A percentile compares a stretch with the other conserved stretches of the same genome.
These are phyloP conservation scores for Kwoniella heveanensis DNA, from an alignment of 768 basidiomycete genomes.

Conservation along the genomic window DNA sequence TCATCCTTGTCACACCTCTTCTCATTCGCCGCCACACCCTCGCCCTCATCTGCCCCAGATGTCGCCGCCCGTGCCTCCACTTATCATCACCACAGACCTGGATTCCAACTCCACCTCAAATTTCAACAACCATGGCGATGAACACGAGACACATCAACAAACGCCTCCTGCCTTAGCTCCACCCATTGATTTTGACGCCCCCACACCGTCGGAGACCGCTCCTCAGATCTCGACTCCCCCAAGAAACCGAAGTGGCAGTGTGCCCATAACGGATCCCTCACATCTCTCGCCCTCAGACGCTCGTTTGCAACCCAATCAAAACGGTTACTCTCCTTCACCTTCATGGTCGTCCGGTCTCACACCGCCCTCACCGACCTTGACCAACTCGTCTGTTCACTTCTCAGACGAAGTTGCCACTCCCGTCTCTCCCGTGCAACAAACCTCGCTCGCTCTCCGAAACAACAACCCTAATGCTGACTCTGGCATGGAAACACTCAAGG, in stretches of 20 bases:
- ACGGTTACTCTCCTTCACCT: conserved; percentile 29
- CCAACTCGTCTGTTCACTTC: conserved; percentile 45
- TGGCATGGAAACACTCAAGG: conserved; percentile 42
- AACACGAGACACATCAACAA: background rate
- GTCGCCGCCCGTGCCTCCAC: conserved; percentile 28
- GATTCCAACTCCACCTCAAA: conserved; percentile 15
- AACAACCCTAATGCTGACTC: conserved; percentile 48
- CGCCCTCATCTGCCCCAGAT: background rate
- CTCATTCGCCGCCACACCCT: background rate
- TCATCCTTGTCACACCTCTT: background rate
- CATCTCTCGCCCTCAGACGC: conserved; percentile 33
- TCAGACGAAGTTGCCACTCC: conserved; percentile 40
- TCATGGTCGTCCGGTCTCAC: conserved; percentile 36
- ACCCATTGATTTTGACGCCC: conserved; percentile 16
- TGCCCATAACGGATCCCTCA: conserved; percentile 12
- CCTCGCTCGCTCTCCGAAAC: conserved; percentile 49
- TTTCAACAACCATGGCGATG: conserved; percentile 10
- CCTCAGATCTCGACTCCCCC: conserved; percentile 21
- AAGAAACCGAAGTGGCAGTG: conserved; percentile 11
- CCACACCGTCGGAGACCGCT: background rate
- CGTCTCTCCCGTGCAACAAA: conserved; percentile 21
- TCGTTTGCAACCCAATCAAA: conserved; percentile 17
- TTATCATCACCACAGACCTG: conserved; percentile 52
- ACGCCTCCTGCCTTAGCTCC: conserved; percentile 14
- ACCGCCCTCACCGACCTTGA: conserved; percentile 46